Evolutionary conservation across 306 rosid species (phyloP).

Genomic region (Quercus ilex): DNA sequence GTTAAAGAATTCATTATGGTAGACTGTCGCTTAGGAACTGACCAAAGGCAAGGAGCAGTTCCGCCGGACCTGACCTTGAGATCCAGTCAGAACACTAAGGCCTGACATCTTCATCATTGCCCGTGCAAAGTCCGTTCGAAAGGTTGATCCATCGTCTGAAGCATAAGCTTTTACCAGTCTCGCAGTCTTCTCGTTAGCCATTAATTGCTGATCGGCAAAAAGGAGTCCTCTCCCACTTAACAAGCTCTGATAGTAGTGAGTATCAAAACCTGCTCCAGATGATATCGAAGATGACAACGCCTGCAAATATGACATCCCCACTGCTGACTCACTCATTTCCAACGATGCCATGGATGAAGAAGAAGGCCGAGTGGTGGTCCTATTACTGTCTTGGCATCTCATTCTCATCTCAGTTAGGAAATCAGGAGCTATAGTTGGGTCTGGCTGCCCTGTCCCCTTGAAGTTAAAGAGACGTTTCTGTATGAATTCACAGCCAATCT

Average conservation of each 20-base stretch:
- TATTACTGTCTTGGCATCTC: constrained; percentile 34
- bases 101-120: too few relatives aligned
- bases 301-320: constrained; percentile 4
- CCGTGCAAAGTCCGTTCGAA: too few relatives aligned
- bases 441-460: too few relatives aligned
- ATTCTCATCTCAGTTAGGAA: not conserved
- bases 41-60: too few relatives aligned
- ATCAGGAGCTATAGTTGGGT: too few relatives aligned
- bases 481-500: constrained; percentile 64
- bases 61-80: too few relatives aligned
- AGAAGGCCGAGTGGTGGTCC: constrained; percentile 11
- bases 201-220: too few relatives aligned
- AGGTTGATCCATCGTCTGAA: too few relatives aligned
- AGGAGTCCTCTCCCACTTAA: constrained; percentile 56
- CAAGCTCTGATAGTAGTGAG: constrained; percentile 63
- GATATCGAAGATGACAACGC: constrained; percentile 45
- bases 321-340: constrained; percentile 25
- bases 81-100: too few relatives aligned
- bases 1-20: constrained; percentile 2
- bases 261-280: constrained; percentile 59
- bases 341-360: constrained; percentile 15
- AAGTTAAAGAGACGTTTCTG: too few relatives aligned
- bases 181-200: too few relatives aligned
- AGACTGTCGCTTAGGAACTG: not conserved
- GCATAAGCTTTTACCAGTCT: too few relatives aligned